These are phyloP conservation scores for Neurospora discreta DNA, from an alignment of 495 filamentous ascomycete species.

Conservation along the genomic window DNA sequence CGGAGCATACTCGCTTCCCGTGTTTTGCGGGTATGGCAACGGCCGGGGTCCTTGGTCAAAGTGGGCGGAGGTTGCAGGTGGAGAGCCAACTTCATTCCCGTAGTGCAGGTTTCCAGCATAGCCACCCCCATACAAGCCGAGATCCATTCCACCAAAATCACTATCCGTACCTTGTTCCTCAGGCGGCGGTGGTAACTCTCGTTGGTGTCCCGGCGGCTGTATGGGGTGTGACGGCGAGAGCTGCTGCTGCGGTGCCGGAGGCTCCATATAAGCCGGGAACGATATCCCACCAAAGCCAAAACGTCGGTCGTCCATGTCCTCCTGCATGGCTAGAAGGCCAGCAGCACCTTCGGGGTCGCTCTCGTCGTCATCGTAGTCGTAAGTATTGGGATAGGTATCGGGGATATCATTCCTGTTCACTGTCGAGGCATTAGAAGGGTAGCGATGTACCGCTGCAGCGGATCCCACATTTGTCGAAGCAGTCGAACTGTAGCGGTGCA, in stretches of 20 bases:
- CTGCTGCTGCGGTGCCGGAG: neutral
- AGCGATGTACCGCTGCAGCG: slow-evolving; percentile 23
- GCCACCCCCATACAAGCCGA: slow-evolving; percentile 61
- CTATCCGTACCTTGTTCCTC: slow-evolving; percentile 52
- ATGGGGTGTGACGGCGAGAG: neutral
- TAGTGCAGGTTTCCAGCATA: slow-evolving; percentile 65
- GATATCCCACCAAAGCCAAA: slow-evolving; percentile 35
- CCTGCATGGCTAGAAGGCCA: slow-evolving; percentile 70
- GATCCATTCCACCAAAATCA: slow-evolving; percentile 61
- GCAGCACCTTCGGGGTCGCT: slow-evolving; percentile 88
- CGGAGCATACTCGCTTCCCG: slow-evolving; percentile 25
- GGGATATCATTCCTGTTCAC: slow-evolving; percentile 27
- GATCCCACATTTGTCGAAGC: slow-evolving; percentile 30
- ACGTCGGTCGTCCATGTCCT: slow-evolving; percentile 73
- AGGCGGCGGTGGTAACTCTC: slow-evolving; percentile 18
- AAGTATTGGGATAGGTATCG: slow-evolving; percentile 19
- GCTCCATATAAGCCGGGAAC: slow-evolving; percentile 16
- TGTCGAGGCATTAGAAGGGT: slow-evolving; percentile 39
- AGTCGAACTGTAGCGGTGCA: slow-evolving; percentile 39
- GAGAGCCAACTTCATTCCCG: slow-evolving; percentile 45
- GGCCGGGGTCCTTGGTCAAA: slow-evolving; percentile 20
- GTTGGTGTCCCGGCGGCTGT: neutral
- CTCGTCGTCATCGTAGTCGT: slow-evolving; percentile 43
- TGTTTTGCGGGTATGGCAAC: slow-evolving; percentile 27
- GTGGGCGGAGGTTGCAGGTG: slow-evolving; percentile 17